These are phyloP conservation scores for Martiniozyma asiatica DNA, from an alignment of 1,139 yeast species.

Conservation along the genomic window DNA sequence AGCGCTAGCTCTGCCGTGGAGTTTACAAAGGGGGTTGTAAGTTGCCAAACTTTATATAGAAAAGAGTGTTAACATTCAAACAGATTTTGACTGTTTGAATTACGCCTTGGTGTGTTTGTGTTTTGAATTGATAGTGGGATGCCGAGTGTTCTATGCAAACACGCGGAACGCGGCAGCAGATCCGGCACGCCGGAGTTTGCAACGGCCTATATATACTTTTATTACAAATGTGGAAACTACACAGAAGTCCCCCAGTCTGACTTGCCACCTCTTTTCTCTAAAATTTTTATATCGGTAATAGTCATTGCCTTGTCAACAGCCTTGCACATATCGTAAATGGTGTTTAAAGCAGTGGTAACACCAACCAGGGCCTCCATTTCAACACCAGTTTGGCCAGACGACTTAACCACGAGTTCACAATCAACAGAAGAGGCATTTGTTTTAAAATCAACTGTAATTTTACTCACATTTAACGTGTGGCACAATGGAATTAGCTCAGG, in stretches of 20 bases:
- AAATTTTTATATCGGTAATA: conserved; percentile 26
- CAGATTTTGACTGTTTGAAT: too few relatives aligned
- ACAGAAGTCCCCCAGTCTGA: conserved; percentile 15
- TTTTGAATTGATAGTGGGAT: too few relatives aligned
- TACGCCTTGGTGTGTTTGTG: too few relatives aligned
- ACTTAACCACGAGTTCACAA: conserved; percentile 27
- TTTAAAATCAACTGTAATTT: conserved; percentile 22
- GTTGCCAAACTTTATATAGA: too few relatives aligned
- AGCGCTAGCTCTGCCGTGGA: too few relatives aligned
- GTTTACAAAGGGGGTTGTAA: too few relatives aligned
- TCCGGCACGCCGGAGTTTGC: too few relatives aligned
- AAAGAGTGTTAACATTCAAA: too few relatives aligned
- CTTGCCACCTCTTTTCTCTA: conserved; percentile 31
- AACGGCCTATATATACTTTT: too few relatives aligned
- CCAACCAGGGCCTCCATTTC: conserved; percentile 44
- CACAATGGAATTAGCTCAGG: conserved; percentile 35
- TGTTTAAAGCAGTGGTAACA: conserved; percentile 28
- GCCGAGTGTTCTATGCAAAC: too few relatives aligned
- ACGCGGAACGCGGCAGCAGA: too few relatives aligned
- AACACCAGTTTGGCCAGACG: conserved; percentile 39
- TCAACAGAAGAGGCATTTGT: conserved; percentile 20
- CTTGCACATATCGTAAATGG: conserved; percentile 45
- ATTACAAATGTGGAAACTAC: too few relatives aligned
- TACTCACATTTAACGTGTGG: conserved; percentile 28
- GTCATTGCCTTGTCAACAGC: conserved; percentile 38